A percentile compares a stretch with the other conserved stretches of the same genome.
Evolutionary conservation across 202 grass and related monocot species (phyloP).

Genomic region (Schoenoplectus tabernaemontani): DNA sequence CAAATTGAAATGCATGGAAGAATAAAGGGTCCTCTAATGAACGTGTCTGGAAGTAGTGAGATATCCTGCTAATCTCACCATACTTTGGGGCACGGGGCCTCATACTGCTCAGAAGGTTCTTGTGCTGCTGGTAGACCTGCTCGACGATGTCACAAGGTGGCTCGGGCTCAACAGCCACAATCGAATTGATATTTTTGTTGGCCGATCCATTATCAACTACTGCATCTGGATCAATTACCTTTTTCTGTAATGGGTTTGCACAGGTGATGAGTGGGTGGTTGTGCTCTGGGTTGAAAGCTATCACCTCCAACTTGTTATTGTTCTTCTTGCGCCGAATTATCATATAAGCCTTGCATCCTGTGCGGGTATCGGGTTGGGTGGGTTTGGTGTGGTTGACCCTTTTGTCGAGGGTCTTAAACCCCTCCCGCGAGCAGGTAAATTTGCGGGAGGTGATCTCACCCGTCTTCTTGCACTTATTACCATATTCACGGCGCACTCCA

Average conservation of each 20-base stretch:
- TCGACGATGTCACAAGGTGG: constrained; percentile 4
- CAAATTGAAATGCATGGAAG: constrained; percentile 53
- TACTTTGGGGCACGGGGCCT: constrained; percentile 40
- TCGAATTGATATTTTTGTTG: constrained; percentile 7
- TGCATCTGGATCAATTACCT: constrained; percentile 20
- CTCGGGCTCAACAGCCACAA: not conserved
- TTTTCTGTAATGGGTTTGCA: constrained; percentile 29
- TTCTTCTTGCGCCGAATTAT: constrained; percentile 38
- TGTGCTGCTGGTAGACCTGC: not conserved
- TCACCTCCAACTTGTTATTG: constrained; percentile 35
- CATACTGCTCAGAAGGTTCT: constrained; percentile 27
- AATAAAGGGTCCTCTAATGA: constrained; percentile 40
- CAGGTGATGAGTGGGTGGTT: constrained; percentile 51
- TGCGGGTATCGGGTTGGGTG: constrained; percentile 36
- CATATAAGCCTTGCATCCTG: constrained; percentile 57
- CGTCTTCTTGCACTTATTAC: constrained; percentile 51
- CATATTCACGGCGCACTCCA: constrained; percentile 42
- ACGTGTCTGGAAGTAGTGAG: constrained; percentile 44
- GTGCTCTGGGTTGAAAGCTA: constrained; percentile 44
- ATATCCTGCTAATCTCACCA: constrained; percentile 38
- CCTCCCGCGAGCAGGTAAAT: constrained; percentile 48
- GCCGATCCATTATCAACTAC: not conserved
- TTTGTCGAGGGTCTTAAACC: constrained; percentile 26
- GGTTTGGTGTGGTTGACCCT: constrained; percentile 12
- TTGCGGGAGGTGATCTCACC: constrained; percentile 55